Conservation (phyloP, 2,329 filamentous ascomycete species). For the Penicillium thymicola region DNA sequence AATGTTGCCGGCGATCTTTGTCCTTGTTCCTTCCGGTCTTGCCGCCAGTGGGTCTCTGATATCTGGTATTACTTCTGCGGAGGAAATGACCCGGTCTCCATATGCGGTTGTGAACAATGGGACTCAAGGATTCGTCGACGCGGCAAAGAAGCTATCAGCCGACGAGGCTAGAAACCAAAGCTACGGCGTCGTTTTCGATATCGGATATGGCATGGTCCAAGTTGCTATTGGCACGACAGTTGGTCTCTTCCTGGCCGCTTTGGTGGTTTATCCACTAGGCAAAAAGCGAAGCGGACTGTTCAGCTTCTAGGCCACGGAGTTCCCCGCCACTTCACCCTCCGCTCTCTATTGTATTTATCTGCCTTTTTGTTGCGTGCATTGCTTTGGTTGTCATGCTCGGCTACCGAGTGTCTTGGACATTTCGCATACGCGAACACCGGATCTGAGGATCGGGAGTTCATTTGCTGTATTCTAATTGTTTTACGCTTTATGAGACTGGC, state of each 20-base stretch:
- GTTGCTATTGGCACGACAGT: conserved; percentile 49
- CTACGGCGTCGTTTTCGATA: conserved; percentile 42
- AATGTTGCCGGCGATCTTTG: conserved; percentile 82
- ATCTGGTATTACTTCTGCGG: conserved; percentile 54
- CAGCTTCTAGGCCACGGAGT: conserved; percentile 35
- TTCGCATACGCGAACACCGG: neutral
- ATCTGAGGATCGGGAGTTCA: neutral
- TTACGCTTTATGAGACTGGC: neutral
- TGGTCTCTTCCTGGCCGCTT: conserved; percentile 45
- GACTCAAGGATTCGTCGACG: conserved; percentile 22
- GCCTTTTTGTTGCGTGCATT: neutral
- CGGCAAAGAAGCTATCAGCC: conserved; percentile 33
- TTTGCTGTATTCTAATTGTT: conserved; percentile 2
- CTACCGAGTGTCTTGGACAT: conserved; percentile 1
- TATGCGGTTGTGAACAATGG: conserved; percentile 27
- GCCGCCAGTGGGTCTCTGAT: conserved; percentile 57
- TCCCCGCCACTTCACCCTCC: neutral
- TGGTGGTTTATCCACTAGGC: conserved; percentile 47
- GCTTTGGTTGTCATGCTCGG: conserved; percentile 1
- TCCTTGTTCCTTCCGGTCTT: conserved; percentile 60
- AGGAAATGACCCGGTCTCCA: conserved; percentile 47
- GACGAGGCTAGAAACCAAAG: conserved; percentile 37
- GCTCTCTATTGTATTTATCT: neutral
- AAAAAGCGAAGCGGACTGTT: conserved; percentile 48
- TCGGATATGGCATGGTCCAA: conserved; percentile 49